Base-by-base conservation (phyloP, 2,329 filamentous ascomycete species). In the Purpureocillium takamizusanense region DNA sequence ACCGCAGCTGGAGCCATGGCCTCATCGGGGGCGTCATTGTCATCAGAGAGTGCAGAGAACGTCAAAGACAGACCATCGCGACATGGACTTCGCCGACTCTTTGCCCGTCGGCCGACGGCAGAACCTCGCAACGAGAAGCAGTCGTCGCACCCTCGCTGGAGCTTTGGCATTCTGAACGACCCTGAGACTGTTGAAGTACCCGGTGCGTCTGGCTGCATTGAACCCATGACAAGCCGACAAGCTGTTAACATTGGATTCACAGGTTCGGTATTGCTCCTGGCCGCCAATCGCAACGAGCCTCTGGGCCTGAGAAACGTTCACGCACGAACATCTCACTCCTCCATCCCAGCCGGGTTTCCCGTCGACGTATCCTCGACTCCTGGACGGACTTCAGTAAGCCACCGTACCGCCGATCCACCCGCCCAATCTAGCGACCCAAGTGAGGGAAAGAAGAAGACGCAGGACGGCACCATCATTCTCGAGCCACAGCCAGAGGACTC, bases 401-500 rank as follows among this genome's bases (percentile, higher is more conserved):
- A 25, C 10, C 21, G 21, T 6, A 25, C 21, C 6, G 10, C 21
- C 21, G 21, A 25, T 5, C 21, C 5, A 25, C 6, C 21, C 21
- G 6, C 21, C 21, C 21, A 25, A 25, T 5, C 5, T 10, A 10
- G 21, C 2, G 43, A 49, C 4, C 39, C 48, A 7, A 46, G 46
- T 35, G 59, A 58, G n/a, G 66, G 66, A 33, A 77, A 78, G 63
- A 95, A 95, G 67, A 82, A 71, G 47, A 95, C 88, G 2, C 63
- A 72, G 28, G 83, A 95, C 56, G 88, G 88, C 12, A 74, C 77
- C 44, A 87, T 95, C 51, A 87, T 97, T 39, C 67, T 97, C 12
- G 83, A 94, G 0, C 90, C 90, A 0, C 90, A 97, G 56, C 90
- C 90, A 0, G 88, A 95, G 42, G 88, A 95, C 37, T 88, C 86